These are phyloP conservation scores for Musa itinerans DNA, from an alignment of 176 grass and related monocot species.

Conservation along the genomic window DNA sequence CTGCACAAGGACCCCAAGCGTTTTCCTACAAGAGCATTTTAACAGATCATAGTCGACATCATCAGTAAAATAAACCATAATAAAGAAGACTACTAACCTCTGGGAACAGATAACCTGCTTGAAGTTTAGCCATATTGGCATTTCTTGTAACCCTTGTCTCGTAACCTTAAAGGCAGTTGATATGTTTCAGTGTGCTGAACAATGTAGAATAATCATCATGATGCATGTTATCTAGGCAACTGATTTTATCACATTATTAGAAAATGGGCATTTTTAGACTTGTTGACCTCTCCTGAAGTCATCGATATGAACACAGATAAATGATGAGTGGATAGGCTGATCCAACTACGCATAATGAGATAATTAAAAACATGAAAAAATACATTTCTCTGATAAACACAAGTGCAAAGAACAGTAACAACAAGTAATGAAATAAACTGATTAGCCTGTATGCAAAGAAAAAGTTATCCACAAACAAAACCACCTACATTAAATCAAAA, in stretches of 20 bases:
- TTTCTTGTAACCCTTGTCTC: conserved; percentile 70
- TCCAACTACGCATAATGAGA: too few species aligned
- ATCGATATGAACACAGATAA: background rate
- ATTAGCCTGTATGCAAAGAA: background rate
- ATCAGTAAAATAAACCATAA: background rate
- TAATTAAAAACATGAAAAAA: too few species aligned
- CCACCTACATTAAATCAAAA: background rate
- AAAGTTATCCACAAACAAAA: background rate
- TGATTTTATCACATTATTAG: background rate
- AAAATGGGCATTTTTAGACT: background rate
- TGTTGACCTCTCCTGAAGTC: background rate
- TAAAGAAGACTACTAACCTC: conserved; percentile 31
- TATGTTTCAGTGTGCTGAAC: background rate
- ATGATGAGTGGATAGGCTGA: background rate
- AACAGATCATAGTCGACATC: too few species aligned
- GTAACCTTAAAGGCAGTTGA: conserved; percentile 40
- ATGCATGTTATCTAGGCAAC: background rate
- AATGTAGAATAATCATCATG: background rate
- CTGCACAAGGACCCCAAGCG: too few species aligned
- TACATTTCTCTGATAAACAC: too few species aligned
- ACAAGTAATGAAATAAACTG: background rate
- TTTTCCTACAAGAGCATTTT: too few species aligned
- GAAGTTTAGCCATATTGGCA: conserved; percentile 65
- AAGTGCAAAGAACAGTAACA: too few species aligned
- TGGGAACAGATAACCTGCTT: conserved; percentile 69